These are phyloP conservation scores for Exophiala xenobiotica DNA, from an alignment of 2,329 filamentous ascomycete genomes.

Conservation along the genomic window DNA sequence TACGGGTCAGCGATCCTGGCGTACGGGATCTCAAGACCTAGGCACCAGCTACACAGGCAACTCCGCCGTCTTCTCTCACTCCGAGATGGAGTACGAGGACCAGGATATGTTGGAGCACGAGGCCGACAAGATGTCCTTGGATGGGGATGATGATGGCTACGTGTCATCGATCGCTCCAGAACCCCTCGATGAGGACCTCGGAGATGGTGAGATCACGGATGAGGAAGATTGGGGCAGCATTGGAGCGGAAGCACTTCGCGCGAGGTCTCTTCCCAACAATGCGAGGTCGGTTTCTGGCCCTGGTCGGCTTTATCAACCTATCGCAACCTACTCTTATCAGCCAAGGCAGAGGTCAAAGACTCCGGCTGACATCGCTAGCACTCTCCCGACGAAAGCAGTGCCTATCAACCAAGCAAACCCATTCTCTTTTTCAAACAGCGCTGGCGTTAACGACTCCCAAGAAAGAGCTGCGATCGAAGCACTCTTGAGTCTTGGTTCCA, in stretches of 20 bases:
- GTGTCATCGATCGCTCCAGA: conserved; percentile 74
- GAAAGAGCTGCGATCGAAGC: conserved; percentile 51
- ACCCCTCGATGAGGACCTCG: conserved; percentile 65
- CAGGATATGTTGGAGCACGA: conserved; percentile 75
- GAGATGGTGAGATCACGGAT: conserved; percentile 85
- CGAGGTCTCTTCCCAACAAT: conserved; percentile 52
- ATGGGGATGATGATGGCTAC: conserved; percentile 62
- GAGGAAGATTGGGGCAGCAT: conserved; percentile 95
- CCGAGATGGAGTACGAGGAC: conserved; percentile 60
- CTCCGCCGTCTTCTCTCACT: conserved; percentile 73
- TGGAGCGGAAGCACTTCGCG: conserved; percentile 79
- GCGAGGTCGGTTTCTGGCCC: conserved; percentile 39
- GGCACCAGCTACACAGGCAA: conserved; percentile 66
- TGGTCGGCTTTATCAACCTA: conserved; percentile 39
- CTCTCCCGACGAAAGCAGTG: conserved; percentile 42
- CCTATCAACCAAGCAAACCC: conserved; percentile 38
- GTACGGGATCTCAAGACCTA: conserved; percentile 32
- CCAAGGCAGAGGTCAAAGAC: conserved; percentile 26
- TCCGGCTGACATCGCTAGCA: conserved; percentile 33
- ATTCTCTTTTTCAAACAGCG: conserved; percentile 29
- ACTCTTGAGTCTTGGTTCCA: conserved; percentile 48
- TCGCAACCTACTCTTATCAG: conserved; percentile 39
- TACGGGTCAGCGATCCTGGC: conserved; percentile 39
- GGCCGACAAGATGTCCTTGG: conserved; percentile 92
- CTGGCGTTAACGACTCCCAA: conserved; percentile 40